These are phyloP conservation scores for Xylariaceae sp. DNA, from an alignment of 2,329 filamentous ascomycete species.

Conservation along the genomic window DNA sequence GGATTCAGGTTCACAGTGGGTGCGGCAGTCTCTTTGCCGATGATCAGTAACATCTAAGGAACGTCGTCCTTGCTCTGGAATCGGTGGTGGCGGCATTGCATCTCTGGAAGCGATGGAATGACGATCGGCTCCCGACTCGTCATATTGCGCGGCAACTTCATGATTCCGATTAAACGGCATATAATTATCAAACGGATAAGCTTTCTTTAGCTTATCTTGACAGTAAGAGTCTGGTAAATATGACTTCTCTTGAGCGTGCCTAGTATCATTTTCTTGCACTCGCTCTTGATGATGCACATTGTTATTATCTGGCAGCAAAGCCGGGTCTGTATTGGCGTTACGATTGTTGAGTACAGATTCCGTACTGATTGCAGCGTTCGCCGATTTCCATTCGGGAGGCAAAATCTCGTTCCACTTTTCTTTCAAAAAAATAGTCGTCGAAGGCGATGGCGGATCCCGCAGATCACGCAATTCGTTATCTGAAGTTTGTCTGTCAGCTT, in stretches of 20 bases:
- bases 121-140: slow-evolving; percentile 7
- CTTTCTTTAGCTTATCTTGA: not conserved
- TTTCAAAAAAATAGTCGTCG: slow-evolving; percentile 2
- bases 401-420: slow-evolving; percentile 18
- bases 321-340: not conserved
- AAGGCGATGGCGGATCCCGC: not conserved
- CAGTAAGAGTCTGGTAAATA: not conserved
- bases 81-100: slow-evolving; percentile 30
- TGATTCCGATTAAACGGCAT: not conserved
- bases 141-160: not conserved
- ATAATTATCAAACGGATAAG: not conserved
- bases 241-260: not conserved
- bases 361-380: not conserved
- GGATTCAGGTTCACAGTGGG: not conserved
- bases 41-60: not conserved
- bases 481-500: not conserved
- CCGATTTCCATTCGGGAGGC: slow-evolving; percentile 14
- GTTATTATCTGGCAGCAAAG: not conserved
- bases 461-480: not conserved
- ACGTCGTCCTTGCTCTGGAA: slow-evolving; percentile 14
- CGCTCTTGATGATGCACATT: not conserved
- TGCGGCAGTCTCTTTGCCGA: not conserved
- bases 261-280: not conserved
- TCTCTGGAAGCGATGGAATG: slow-evolving; percentile 24
- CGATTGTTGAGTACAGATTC: not conserved